phyloP scores from a whole-genome alignment of 2,329 filamentous ascomycete genomes.

The Celoporthe dispersa region DNA sequence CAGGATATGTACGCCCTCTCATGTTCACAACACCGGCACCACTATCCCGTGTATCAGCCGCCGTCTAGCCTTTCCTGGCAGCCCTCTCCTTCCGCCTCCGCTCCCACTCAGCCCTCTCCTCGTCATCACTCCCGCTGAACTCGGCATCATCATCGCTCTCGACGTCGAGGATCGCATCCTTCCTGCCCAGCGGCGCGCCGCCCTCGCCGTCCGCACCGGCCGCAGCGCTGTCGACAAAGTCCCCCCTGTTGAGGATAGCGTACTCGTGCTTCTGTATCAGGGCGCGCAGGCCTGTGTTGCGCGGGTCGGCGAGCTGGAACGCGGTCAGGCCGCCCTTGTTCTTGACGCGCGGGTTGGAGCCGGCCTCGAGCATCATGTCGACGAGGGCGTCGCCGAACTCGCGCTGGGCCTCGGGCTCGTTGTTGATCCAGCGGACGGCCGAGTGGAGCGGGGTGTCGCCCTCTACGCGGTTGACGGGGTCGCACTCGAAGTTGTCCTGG shows the following conservation, averaged over 20 bases:
- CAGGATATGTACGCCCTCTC: not conserved
- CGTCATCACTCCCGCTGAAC: constrained; percentile 67
- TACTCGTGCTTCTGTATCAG: constrained; percentile 75
- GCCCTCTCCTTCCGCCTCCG: constrained; percentile 51
- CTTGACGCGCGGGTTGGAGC: constrained; percentile 59
- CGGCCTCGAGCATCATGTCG: constrained; percentile 82
- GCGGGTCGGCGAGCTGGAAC: constrained; percentile 73
- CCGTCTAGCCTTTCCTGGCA: constrained; percentile 38
- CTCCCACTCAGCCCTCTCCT: constrained; percentile 67
- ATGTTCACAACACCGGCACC: not conserved
- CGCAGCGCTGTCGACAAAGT: constrained; percentile 54
- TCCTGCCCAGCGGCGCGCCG: constrained; percentile 29
- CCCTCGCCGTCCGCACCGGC: constrained; percentile 30
- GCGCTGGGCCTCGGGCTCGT: constrained; percentile 65
- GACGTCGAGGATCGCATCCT: constrained; percentile 38
- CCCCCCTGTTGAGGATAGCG: constrained; percentile 59
- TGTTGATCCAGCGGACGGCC: constrained; percentile 77
- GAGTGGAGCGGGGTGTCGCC: constrained; percentile 81
- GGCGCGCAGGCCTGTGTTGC: constrained; percentile 64
- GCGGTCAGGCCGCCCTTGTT: constrained; percentile 78
- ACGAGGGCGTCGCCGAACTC: constrained; percentile 69
- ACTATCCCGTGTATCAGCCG: not conserved
- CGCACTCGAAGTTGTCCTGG: constrained; percentile 84
- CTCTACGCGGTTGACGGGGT: constrained; percentile 72
- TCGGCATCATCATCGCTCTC: constrained; percentile 60